Conservation (phyloP, 2,329 filamentous ascomycete genomes). For the Venturiaceae sp. region DNA sequence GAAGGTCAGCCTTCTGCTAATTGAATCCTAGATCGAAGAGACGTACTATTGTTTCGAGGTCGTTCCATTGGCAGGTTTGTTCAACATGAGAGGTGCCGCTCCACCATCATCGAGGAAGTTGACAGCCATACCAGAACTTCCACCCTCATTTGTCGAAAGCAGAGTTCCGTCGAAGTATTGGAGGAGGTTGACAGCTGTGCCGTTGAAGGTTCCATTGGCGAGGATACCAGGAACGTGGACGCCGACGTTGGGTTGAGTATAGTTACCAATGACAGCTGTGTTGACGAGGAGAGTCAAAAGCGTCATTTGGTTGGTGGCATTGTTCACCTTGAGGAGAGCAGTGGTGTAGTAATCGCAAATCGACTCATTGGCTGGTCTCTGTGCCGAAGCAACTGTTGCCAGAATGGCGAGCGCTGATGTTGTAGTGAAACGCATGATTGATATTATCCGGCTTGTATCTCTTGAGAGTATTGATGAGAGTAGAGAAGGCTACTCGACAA, state of each 20-base stretch:
- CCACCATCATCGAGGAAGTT: constrained; percentile 55
- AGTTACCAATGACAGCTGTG: constrained; percentile 55
- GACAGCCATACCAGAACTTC: constrained; percentile 34
- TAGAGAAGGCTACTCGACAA: too few species aligned
- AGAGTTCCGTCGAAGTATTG: constrained; percentile 51
- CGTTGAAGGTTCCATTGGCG: constrained; percentile 38
- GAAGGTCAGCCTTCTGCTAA: too few species aligned
- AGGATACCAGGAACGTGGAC: constrained; percentile 49
- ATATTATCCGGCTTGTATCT: too few species aligned
- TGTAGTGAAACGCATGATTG: too few species aligned
- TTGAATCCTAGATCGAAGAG: too few species aligned
- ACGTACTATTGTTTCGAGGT: constrained; percentile 47
- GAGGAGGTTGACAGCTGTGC: constrained; percentile 43
- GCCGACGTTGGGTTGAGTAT: constrained; percentile 44
- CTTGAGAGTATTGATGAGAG: neutral
- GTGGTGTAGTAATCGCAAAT: constrained; percentile 58
- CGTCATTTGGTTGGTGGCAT: constrained; percentile 46
- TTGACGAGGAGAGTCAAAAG: constrained; percentile 51
- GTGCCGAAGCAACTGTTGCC: constrained; percentile 15
- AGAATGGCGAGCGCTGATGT: constrained; percentile 15
- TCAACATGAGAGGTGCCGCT: constrained; percentile 44
- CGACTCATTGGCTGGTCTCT: constrained; percentile 39
- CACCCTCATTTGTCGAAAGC: constrained; percentile 43
- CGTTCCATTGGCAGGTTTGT: constrained; percentile 42
- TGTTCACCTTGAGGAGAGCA: constrained; percentile 49